Percentiles rank a stretch among this genome's conserved stretches.
These are phyloP conservation scores for Volutella citrinella DNA, from an alignment of 2,329 filamentous ascomycete species.

Conservation along the genomic window DNA sequence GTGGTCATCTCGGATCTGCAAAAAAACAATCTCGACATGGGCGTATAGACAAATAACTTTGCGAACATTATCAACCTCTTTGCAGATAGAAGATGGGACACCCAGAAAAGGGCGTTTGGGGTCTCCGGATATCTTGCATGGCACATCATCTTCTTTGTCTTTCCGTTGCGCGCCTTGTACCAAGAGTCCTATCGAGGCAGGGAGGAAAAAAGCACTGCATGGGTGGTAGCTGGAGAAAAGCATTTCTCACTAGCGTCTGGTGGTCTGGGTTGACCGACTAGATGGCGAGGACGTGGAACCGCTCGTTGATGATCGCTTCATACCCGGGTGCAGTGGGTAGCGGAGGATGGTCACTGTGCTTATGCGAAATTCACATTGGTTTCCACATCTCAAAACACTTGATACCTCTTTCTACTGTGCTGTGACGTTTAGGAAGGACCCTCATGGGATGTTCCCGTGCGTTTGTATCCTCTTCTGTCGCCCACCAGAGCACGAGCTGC, in stretches of 20 bases:
- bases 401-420: conserved; percentile 7
- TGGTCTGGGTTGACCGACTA: conserved; percentile 31
- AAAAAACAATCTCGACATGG: conserved; percentile 48
- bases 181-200: conserved; percentile 42
- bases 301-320: conserved; percentile 63
- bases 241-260: conserved; percentile 56
- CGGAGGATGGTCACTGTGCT: conserved; percentile 50
- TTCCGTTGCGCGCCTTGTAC: conserved; percentile 44
- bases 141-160: conserved; percentile 49
- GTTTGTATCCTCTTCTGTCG: too few species aligned
- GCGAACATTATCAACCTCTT: conserved; percentile 45
- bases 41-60: conserved; percentile 47
- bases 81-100: conserved; percentile 73
- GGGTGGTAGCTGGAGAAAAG: conserved; percentile 56
- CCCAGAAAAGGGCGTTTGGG: conserved; percentile 66
- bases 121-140: conserved; percentile 81
- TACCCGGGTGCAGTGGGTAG: conserved; percentile 52
- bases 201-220: conserved; percentile 47
- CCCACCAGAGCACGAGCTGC: too few species aligned
- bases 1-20: conserved; percentile 60
- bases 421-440: too few species aligned
- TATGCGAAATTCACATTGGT: conserved; percentile 58
- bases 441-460: too few species aligned
- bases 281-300: conserved; percentile 58
- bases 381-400: conserved; percentile 39